Evolutionary conservation across 2,329 filamentous ascomycete species (phyloP), one percentile per base, ranked within the genome.

Genomic region (Hypoxylon sp.): DNA sequence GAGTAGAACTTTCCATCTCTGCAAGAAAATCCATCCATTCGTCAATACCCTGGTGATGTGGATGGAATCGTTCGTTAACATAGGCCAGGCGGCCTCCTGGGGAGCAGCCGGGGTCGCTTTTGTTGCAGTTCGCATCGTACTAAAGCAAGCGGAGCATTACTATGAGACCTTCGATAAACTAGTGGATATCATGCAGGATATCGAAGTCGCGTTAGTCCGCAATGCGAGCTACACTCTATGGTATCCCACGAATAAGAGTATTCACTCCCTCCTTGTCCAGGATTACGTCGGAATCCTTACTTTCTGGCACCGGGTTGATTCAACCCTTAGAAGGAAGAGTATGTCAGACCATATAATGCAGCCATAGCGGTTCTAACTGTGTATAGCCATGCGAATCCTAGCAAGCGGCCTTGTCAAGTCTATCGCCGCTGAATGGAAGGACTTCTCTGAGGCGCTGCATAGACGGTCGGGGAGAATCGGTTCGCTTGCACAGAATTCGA

Each of bases 261-360:
- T 46, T 46, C 22, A 46, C 12, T 24, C 20, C 26, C 42, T 52
- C 16, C 49, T 52, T 33, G 38, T 65, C 58, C 5, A 67, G 62
- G 20, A 50, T 67, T n/a, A 67, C 57, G 32, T 51, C 57, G 32
- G 51, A 57, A 44, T 52, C 45, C 42, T 52, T 32, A 38, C 11
- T 14, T 36, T 52, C 32, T 52, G 49, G 49, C 49, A 52, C 12
- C 30, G 49, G 32, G 49, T 32, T 9, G 16, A 20, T 9, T 16
- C 22, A 18, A 52, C n/a, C 20, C 49, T 40, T 26, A 36, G 49
- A 26, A 67, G 62, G 14, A 71, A 58, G 5, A 68, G 64, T 18
- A 63, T 61, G 22, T 63, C 67, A 7, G 9, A 9, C 8, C 16
- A 16, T 14, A 40, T 20, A 3, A 20, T 20, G 16, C 8, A 9